Evolutionary conservation across 768 basidiomycete species (phyloP), one percentile per base, ranked within the genome.

Genomic region (Boletus barrowsii): DNA sequence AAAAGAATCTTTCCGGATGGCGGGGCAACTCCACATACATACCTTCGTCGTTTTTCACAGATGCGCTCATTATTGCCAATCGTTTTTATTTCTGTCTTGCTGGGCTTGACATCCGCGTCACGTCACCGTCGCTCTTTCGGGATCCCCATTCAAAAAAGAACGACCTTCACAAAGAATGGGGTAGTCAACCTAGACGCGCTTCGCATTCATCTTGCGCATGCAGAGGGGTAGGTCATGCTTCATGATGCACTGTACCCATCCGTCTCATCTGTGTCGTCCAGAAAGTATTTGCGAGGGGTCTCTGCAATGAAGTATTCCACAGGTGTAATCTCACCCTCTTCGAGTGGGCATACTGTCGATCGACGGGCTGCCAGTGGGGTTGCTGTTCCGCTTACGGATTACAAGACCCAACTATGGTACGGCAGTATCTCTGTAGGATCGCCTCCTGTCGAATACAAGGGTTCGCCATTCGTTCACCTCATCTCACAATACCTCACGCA

Each of bases 361-460:
- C 51, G 40, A 47, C 66, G 66, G 36, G 29, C 29, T 29, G 29
- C 29, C 9, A 45, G 33, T 20, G 45, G 20, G 2, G 53, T 48
- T 18, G n/a, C 33, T 30, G 50, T 42, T 42, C 11, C 56, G 4
- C 64, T 70, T 24, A 55, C 53, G 10, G 59, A 55, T 33, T 47
- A 60, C 13, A 41, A 55, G 30, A 56, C 32, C 20, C 40, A 18
- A 42, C 14, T 39, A 22, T 70, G 68, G 68, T 68, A 66, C 10
- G 68, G 66, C 8, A 51, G 47, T 1, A 58, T 69, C 26, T 55
- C 50, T 4, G 64, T 69, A 5, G 68, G 68, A 5, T 54, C 67
- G 0, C 68, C 68, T 45, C 36, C 54, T 10, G 54, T 61, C 24
- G 55, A 60, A 17, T 61, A 59, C 53, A 49, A 32, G 11, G 55